A percentile compares a stretch with the other conserved stretches of the same genome.
These are phyloP conservation scores for Schoenoplectus tabernaemontani DNA, from an alignment of 202 grass and related monocot species.

Conservation along the genomic window DNA sequence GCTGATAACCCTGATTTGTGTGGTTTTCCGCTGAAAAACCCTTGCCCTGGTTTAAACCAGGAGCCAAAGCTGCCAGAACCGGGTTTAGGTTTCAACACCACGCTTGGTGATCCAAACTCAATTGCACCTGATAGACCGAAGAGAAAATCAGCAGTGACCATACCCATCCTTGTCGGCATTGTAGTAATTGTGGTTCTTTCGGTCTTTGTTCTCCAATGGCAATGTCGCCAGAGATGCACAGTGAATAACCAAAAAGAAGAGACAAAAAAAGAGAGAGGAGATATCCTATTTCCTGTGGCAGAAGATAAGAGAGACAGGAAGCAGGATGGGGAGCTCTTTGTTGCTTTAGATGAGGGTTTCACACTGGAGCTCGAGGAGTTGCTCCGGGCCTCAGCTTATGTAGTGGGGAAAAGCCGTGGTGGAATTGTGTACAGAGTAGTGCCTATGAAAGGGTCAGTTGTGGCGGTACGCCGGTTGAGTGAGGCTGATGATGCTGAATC, in stretches of 20 bases:
- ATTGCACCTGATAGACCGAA: conserved; percentile 29
- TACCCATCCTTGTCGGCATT: conserved; percentile 45
- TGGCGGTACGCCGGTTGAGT: conserved; percentile 78
- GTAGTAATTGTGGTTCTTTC: conserved; percentile 37
- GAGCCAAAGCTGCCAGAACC: conserved; percentile 45
- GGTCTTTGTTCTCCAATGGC: conserved; percentile 60
- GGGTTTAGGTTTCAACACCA: conserved; percentile 23
- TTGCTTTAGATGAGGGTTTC: conserved; percentile 78
- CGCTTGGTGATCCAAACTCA: conserved; percentile 13
- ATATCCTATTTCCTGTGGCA: conserved; percentile 20
- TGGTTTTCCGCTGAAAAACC: conserved; percentile 72
- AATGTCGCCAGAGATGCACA: conserved; percentile 44
- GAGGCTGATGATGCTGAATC: conserved; percentile 61
- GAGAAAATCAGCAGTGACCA: conserved; percentile 29
- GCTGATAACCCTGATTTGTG: conserved; percentile 61
- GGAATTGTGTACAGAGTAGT: conserved; percentile 87
- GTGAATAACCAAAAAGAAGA: conserved; percentile 29
- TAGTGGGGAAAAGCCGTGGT: conserved; percentile 85
- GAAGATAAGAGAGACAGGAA: conserved; percentile 50
- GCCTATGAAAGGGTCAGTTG: conserved; percentile 32
- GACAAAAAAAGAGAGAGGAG: conserved; percentile 41
- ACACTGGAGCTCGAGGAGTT: conserved; percentile 82
- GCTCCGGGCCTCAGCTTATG: conserved; percentile 70
- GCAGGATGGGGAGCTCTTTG: conserved; percentile 67
- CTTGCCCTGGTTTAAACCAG: conserved; percentile 34